These are phyloP conservation scores for Musa beccarii DNA, from an alignment of 176 grass and related monocot species.

Conservation along the genomic window DNA sequence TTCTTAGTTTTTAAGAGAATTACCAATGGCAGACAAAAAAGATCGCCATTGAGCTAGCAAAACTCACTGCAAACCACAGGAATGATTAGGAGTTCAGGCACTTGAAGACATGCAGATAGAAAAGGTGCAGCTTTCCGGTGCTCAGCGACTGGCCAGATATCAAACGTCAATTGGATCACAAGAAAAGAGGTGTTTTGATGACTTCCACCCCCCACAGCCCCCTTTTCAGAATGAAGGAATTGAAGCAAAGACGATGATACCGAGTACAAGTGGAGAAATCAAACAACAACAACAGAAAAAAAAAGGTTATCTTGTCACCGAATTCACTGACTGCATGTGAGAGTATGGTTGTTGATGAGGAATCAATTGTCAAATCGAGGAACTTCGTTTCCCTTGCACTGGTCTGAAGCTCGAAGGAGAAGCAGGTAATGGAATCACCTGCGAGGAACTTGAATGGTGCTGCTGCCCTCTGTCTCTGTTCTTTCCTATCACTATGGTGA, in stretches of 20 bases:
- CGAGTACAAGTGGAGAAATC: background rate
- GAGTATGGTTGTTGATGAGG: too few species aligned
- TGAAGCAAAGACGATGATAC: background rate
- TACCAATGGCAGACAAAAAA: too few species aligned
- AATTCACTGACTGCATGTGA: background rate
- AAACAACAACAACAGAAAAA: background rate
- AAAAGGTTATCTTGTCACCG: background rate
- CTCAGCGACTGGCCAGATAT: too few species aligned
- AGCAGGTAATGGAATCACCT: constrained; percentile 19
- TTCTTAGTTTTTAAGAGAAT: too few species aligned
- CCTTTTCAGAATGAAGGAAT: background rate
- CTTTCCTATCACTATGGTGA: constrained; percentile 12
- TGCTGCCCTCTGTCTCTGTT: constrained; percentile 10
- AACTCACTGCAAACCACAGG: background rate
- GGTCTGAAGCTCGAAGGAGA: background rate
- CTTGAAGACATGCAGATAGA: background rate
- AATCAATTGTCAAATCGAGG: too few species aligned
- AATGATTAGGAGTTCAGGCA: background rate
- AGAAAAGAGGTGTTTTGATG: background rate
- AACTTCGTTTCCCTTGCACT: background rate
- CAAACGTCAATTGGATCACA: too few species aligned
- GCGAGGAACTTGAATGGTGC: constrained; percentile 10
- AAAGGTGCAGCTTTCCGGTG: background rate
- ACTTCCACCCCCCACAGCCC: background rate
- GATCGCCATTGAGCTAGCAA: too few species aligned